A percentile compares a stretch with the other conserved stretches of the same genome.
Evolutionary conservation across 2,329 filamentous ascomycete genomes (phyloP).

Genomic region (Zarea fungicola): DNA sequence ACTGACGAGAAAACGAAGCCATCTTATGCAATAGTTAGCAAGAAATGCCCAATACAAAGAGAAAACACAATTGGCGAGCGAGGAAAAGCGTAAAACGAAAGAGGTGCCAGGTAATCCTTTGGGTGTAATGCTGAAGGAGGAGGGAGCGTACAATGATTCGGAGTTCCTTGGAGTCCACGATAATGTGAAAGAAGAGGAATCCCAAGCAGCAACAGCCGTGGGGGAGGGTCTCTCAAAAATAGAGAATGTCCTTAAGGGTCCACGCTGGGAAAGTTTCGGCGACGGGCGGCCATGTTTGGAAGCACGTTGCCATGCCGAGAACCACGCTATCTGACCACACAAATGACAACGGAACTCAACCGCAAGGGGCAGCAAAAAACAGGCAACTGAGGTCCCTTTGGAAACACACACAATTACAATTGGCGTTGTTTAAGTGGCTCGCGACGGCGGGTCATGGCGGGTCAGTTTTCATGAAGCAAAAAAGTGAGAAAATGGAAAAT

Average conservation of each 20-base stretch:
- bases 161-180: too few relatives aligned
- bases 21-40: too few relatives aligned
- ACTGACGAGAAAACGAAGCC: conserved; percentile 45
- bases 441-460: neutral
- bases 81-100: neutral
- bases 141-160: too few relatives aligned
- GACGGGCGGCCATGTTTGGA: neutral
- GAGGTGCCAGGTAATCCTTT: too few relatives aligned
- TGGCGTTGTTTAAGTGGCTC: conserved; percentile 4
- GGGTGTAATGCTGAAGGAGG: too few relatives aligned
- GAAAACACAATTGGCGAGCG: neutral
- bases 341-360: neutral
- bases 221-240: conserved; percentile 25
- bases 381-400: neutral
- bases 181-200: conserved; percentile 11
- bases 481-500: conserved; percentile 13
- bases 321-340: neutral
- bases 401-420: conserved; percentile 8
- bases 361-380: neutral
- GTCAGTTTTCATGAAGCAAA: neutral
- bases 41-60: too few relatives aligned
- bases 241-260: conserved; percentile 20
- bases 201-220: conserved; percentile 3
- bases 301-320: conserved; percentile 11
- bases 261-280: neutral